Evolutionary conservation across 2,329 filamentous ascomycete genomes (phyloP), one percentile per base, ranked within the genome.

Genomic region (Colletotrichum sp.): DNA sequence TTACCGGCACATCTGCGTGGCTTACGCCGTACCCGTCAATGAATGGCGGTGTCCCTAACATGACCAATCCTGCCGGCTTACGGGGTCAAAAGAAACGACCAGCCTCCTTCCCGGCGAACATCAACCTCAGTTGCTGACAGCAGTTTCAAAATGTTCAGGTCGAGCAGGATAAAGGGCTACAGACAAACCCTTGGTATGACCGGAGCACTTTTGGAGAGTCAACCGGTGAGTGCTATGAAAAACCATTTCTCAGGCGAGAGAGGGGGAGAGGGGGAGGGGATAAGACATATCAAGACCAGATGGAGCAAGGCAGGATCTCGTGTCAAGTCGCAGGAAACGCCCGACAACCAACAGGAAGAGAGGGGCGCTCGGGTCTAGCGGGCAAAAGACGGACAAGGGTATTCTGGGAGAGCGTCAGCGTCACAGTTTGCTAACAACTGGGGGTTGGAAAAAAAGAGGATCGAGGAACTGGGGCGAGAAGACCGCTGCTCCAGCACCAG

Each of bases 131-230:
- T 75, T 71, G 79, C 79, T 82, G 74, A 81, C 79, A 24, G 71
- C 63, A 78, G 59, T 71, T 18, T 75, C 43, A 60, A 70, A 75
- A 59, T 76, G 64, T 67, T 63, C 75, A 82, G 80, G 70, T 75
- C 69, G 72, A 75, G 77, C 77, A 74, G 65, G 65, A 77, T 69
- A 76, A 52, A 76, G 74, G 61, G 71, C 71, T 66, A 72, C 63
- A 63, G 43, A 24, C 57, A 68, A 73, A 66, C 30, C 76, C 79
- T 82, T 83, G 80, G 81, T 79, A 80, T 79, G 81, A 83, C 81
- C 74, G 77, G 80, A 81, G 81, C 78, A 74, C 74, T 76, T 76
- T 76, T 79, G 67, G 78, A 81, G 78, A 75, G 73, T 75, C 73
- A 75, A 65, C 64, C 73, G 72, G 73, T 75, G 24, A 75, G 73